Evolutionary conservation across 169 alveolate genomes (phyloP).

Genomic region (Cryptosporidium sp.): DNA sequence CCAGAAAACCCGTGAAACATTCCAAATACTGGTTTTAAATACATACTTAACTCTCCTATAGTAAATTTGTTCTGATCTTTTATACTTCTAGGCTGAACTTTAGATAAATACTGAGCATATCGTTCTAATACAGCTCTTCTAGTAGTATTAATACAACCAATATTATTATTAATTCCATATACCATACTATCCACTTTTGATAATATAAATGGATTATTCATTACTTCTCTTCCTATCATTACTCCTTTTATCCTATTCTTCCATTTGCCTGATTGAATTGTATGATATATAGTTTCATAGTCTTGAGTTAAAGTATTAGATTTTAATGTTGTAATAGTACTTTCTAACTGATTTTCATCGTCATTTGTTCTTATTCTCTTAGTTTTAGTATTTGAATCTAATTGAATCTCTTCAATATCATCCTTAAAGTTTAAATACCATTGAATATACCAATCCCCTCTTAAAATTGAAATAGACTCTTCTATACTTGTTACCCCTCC

Average conservation of each 20-base stretch:
- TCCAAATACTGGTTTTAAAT: constrained; percentile 85
- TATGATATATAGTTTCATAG: neutral
- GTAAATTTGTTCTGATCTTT: constrained; percentile 73
- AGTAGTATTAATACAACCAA: constrained; percentile 17
- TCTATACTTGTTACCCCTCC: constrained; percentile 91
- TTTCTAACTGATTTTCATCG: constrained; percentile 18
- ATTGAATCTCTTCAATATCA: neutral
- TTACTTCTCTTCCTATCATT: constrained; percentile 87
- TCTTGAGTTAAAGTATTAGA: constrained; percentile 17
- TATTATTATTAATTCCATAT: constrained; percentile 77
- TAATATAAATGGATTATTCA: constrained; percentile 85
- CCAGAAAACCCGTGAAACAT: constrained; percentile 85
- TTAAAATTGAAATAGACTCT: constrained; percentile 27
- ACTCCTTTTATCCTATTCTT: constrained; percentile 77
- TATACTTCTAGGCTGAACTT: constrained; percentile 58
- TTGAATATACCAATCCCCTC: constrained; percentile 38
- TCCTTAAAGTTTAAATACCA: neutral
- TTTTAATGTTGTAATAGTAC: neutral
- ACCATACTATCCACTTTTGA: constrained; percentile 82
- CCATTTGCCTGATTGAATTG: neutral
- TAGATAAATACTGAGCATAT: constrained; percentile 65
- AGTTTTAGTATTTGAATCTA: constrained; percentile 70
- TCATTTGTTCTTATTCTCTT: constrained; percentile 74
- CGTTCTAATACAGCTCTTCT: constrained; percentile 82
- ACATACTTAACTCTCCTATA: constrained; percentile 42